These are phyloP conservation scores for Diddensiella transvaalensis DNA, from an alignment of 805 yeast genomes.

Conservation along the genomic window DNA sequence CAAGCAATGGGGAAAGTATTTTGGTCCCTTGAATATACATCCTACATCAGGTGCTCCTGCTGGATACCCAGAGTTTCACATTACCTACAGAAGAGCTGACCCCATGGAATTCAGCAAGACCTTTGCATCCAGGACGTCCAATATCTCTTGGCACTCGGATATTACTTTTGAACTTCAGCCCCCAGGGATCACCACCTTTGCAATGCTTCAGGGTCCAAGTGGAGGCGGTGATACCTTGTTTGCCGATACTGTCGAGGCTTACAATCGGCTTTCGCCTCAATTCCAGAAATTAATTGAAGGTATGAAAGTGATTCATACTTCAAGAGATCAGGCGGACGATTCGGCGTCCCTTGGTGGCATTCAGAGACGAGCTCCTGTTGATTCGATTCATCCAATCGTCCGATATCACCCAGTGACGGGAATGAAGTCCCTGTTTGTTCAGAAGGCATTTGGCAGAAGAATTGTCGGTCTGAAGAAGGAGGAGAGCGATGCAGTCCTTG, in stretches of 20 bases:
- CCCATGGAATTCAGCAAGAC: constrained; percentile 6
- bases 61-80: not conserved
- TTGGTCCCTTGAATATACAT: not conserved
- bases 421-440: constrained; percentile 53
- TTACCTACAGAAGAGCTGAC: not conserved
- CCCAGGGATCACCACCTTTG: constrained; percentile 65
- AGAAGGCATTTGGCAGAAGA: constrained; percentile 46
- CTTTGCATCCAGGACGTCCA: not conserved
- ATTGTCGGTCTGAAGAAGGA: constrained; percentile 51
- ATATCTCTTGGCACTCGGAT: constrained; percentile 63
- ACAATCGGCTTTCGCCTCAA: constrained; percentile 48
- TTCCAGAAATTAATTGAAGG: constrained; percentile 47
- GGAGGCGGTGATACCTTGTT: constrained; percentile 54
- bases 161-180: constrained; percentile 73
- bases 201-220: constrained; percentile 57
- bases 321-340: constrained; percentile 27
- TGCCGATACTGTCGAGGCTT: constrained; percentile 51
- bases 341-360: constrained; percentile 32
- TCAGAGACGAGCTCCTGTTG: constrained; percentile 30
- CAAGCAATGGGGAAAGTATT: not conserved
- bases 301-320: constrained; percentile 27
- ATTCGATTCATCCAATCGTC: constrained; percentile 48
- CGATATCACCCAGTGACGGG: constrained; percentile 67
- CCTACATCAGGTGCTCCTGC: not conserved
- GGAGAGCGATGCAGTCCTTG: constrained; percentile 47